Base-by-base conservation (phyloP, 148 eudicot species). In the Silene latifolia region DNA sequence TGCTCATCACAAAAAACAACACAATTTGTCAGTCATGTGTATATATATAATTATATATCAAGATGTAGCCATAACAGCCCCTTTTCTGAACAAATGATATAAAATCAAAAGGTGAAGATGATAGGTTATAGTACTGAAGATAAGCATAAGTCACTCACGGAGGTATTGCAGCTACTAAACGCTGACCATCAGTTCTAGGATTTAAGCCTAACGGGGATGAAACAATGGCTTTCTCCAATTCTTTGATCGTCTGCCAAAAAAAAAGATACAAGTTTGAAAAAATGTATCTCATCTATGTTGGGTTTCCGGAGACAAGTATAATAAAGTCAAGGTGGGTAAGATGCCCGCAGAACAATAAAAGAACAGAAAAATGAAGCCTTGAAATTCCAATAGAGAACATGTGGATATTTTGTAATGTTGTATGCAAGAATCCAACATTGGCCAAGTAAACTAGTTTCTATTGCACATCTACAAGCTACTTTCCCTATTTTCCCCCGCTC, bases 121-220 rank as follows among this genome's bases (percentile, higher is more conserved):
- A 3, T 29, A 6, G 56, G 29, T 51, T 13, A 27, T 48, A 5
- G 60, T 56, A 75, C 21, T 42, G 71, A 71, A 27, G 15, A 63
- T 24, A 76, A 67, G 71, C 25, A 59, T 6, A 17, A 32, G 57
- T 71, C 59, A 65, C 96, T 86, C 86, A 94, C 98, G 96, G 88
- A 76, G 98, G 98, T 74, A 94, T 76, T 13, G 81, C 84, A 72
- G 87, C 92, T 81, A 94, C 78, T 80, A 94, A 74, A 67, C 93
- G 79, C 51, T 89, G 80, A 35, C 88, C 90, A 62, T 94, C 98
- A 19, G 82, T 2, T 78, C 76, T 88, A 19, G 98, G 98, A 80
- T 92, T 94, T 74, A 94, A 80, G 75, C 97, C 97, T 75, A 94
- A 58, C 1, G 98, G 98, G 76, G 98, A 91, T 81, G 93, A 76